Evolutionary conservation across 495 filamentous ascomycete species (phyloP).

Genomic region (Daldinia decipiens): DNA sequence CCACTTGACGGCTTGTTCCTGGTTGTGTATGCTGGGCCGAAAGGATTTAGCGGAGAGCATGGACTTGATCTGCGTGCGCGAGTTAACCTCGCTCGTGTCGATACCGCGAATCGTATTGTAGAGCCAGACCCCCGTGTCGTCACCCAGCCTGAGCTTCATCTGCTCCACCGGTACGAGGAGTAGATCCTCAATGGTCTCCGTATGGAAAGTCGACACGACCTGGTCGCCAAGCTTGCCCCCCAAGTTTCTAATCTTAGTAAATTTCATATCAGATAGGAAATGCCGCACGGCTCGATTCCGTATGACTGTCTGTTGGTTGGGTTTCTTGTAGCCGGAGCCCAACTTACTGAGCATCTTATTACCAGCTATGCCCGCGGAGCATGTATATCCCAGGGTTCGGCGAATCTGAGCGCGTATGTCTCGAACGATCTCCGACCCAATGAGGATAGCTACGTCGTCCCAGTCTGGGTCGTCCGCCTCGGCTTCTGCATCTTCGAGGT

Average conservation of each 20-base stretch:
- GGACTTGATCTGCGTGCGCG: constrained; percentile 92
- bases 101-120: constrained; percentile 87
- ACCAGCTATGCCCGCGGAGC: constrained; percentile 83
- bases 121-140: constrained; percentile 89
- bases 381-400: constrained; percentile 82
- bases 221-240: constrained; percentile 96
- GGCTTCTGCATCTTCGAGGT: constrained; percentile 74
- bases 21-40: constrained; percentile 78
- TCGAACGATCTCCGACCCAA: constrained; percentile 90
- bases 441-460: constrained; percentile 90
- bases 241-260: constrained; percentile 94
- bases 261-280: constrained; percentile 87
- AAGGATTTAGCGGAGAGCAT: constrained; percentile 99
- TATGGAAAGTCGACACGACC: constrained; percentile 77
- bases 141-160: constrained; percentile 80
- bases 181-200: constrained; percentile 81
- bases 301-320: constrained; percentile 90
- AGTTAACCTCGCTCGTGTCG: constrained; percentile 87
- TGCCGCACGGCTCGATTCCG: constrained; percentile 82
- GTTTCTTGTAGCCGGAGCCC: constrained; percentile 89
- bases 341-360: constrained; percentile 98
- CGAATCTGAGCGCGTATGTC: constrained; percentile 73
- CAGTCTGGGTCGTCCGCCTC: constrained; percentile 90
- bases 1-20: constrained; percentile 89
- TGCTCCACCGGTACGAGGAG: constrained; percentile 78